These are phyloP conservation scores for Colletotrichum phormii DNA, from an alignment of 2,329 filamentous ascomycete genomes.

Conservation along the genomic window DNA sequence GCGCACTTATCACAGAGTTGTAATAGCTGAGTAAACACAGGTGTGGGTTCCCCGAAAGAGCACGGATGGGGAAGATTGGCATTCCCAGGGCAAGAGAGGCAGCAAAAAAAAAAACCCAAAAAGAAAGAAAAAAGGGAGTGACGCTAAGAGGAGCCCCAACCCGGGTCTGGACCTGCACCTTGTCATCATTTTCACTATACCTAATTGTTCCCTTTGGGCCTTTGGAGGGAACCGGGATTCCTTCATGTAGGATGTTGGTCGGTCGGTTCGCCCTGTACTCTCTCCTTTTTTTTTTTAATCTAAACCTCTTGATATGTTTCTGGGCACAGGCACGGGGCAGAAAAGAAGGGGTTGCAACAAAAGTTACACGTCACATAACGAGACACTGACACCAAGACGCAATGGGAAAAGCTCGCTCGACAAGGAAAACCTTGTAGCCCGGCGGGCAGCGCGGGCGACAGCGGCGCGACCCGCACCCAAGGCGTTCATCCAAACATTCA, in stretches of 20 bases:
- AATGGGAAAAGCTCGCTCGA: not conserved
- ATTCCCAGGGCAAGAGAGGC: not conserved
- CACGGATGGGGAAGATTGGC: not conserved
- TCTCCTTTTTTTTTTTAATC: not conserved
- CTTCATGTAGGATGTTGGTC: not conserved
- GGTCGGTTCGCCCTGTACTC: not conserved
- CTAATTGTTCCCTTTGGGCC: not conserved
- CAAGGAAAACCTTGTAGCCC: not conserved
- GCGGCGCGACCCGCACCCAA: slow-evolving; percentile 30
- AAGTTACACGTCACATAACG: not conserved
- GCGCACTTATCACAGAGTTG: not conserved
- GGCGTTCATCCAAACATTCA: not conserved
- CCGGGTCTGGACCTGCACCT: not conserved
- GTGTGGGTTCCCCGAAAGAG: not conserved
- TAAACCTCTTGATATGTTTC: not conserved
- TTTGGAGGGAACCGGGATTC: not conserved
- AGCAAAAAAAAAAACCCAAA: not conserved
- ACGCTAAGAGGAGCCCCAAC: not conserved
- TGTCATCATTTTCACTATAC: not conserved
- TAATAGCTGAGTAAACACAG: not conserved
- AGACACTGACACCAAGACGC: not conserved
- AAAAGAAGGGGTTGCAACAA: not conserved
- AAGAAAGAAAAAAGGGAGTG: not conserved
- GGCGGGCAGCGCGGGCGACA: slow-evolving; percentile 4
- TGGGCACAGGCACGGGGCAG: no score